A percentile compares a stretch with the other conserved stretches of the same genome.
Evolutionary conservation across 163 green algal species (phyloP).

Genomic region (Prototheca cutis): DNA sequence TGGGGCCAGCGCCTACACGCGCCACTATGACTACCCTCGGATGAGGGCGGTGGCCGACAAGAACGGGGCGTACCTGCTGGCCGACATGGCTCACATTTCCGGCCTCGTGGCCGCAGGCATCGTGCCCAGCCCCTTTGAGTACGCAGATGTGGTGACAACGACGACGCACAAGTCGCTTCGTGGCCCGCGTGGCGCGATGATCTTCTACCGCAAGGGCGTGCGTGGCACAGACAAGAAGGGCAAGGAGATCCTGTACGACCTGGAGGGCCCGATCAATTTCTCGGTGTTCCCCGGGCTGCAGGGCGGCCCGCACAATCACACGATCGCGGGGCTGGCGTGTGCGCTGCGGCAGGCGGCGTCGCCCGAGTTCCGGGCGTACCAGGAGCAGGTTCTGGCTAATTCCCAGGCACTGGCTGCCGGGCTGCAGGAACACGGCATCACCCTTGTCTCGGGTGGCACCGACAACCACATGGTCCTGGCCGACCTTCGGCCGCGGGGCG

Average conservation of each 20-base stretch:
- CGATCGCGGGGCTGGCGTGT: constrained; percentile 88
- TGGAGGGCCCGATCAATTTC: constrained; percentile 98
- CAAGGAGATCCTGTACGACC: constrained; percentile 86
- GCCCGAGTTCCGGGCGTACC: constrained; percentile 92
- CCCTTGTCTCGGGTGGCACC: constrained; percentile 82
- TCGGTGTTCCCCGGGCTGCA: constrained; percentile 91
- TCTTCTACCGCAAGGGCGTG: constrained; percentile 90
- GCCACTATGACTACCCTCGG: constrained; percentile 90
- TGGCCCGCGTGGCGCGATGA: constrained; percentile 92
- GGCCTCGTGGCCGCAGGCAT: constrained; percentile 58
- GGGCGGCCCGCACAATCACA: constrained; percentile 99
- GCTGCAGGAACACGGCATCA: constrained; percentile 63
- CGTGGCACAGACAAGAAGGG: constrained; percentile 87
- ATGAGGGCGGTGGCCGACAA: constrained; percentile 74
- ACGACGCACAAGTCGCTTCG: constrained; percentile 98
- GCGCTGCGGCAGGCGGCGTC: constrained; percentile 84
- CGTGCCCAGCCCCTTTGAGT: constrained; percentile 88
- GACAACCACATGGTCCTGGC: constrained; percentile 97
- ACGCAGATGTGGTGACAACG: constrained; percentile 95
- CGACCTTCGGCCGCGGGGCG: constrained; percentile 76
- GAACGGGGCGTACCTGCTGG: constrained; percentile 68
- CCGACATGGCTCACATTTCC: constrained; percentile 98
- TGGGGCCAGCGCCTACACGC: constrained; percentile 87
- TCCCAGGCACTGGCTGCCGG: constrained; percentile 59
- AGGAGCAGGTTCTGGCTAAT: constrained; percentile 88